Conservation (phyloP, 2,329 filamentous ascomycete genomes). For the Magnaporthiopsis incrustans region DNA sequence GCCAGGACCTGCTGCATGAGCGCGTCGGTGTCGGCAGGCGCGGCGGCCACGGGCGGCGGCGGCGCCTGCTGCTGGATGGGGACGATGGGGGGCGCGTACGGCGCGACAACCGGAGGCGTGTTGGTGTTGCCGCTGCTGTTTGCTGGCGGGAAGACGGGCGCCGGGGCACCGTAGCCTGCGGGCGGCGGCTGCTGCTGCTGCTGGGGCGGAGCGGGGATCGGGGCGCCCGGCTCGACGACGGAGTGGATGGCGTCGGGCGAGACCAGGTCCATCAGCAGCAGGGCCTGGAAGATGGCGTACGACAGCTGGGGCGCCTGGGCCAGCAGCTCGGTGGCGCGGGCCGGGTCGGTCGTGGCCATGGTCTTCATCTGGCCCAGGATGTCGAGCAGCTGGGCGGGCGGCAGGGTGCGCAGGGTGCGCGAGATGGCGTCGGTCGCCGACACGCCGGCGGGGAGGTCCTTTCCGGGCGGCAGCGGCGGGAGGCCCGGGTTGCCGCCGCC, state of each 20-base stretch:
- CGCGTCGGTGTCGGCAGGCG: conserved; percentile 44
- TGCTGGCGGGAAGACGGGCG: conserved; percentile 14
- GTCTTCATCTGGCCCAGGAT: conserved; percentile 93
- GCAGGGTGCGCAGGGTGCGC: conserved; percentile 77
- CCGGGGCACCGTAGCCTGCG: conserved; percentile 9
- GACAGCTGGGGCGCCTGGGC: conserved; percentile 84
- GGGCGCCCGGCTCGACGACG: conserved; percentile 58
- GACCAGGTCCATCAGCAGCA: conserved; percentile 87
- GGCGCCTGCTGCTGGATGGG: conserved; percentile 22
- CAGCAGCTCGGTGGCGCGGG: conserved; percentile 77
- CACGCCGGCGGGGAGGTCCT: conserved; percentile 74
- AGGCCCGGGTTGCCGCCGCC: conserved; percentile 30
- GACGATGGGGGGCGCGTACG: conserved; percentile 27
- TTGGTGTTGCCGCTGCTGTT: too few relatives aligned
- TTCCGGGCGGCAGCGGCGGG: conserved; percentile 75
- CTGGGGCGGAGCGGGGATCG: conserved; percentile 25
- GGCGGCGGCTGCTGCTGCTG: neutral
- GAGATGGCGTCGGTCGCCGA: conserved; percentile 88
- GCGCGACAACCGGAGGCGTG: conserved; percentile 26
- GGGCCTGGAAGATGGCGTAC: conserved; percentile 90
- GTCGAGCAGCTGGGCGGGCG: conserved; percentile 82
- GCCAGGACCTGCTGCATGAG: conserved; percentile 75
- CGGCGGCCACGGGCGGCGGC: conserved; percentile 25
- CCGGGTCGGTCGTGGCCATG: conserved; percentile 72
- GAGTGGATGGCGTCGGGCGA: conserved; percentile 75